Percentiles rank a stretch among this genome's conserved stretches.
phyloP scores from a whole-genome alignment of 2,329 filamentous ascomycete species.

The Alternaria ventricosa region DNA sequence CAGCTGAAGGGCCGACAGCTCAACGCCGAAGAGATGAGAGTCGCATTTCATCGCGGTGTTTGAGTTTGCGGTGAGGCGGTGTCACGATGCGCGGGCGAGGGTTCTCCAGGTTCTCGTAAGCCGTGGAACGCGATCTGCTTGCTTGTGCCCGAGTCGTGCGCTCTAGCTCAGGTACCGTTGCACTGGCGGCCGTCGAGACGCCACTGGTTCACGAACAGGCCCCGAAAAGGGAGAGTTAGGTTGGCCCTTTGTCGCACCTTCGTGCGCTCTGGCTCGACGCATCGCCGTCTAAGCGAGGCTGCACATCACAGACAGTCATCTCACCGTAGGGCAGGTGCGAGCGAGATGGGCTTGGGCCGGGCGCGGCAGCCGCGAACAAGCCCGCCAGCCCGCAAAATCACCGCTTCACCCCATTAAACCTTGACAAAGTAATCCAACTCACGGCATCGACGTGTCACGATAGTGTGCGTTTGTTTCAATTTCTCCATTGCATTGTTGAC shows the following conservation, averaged over 20 bases:
- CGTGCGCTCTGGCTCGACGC: not conserved
- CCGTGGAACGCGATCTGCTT: constrained; percentile 2
- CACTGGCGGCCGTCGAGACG: not conserved
- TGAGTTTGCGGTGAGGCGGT: not conserved
- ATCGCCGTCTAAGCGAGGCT: not conserved
- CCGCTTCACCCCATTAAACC: not conserved
- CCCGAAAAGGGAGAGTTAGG: constrained; percentile 1
- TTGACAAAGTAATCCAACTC: not conserved
- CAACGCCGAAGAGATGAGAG: not conserved
- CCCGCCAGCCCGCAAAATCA: constrained; percentile 5
- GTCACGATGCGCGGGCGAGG: constrained; percentile 1
- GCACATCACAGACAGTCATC: not conserved
- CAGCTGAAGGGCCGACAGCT: not conserved
- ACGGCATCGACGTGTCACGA: constrained; percentile 1
- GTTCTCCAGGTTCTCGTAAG: not conserved
- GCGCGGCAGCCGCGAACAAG: constrained; percentile 1
- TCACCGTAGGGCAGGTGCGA: not conserved
- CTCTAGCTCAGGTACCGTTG: constrained; percentile 5
- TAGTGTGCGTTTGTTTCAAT: constrained; percentile 3
- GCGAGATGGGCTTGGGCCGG: not conserved
- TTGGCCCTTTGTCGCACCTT: not conserved
- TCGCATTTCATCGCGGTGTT: not conserved
- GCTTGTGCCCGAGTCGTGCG: not conserved
- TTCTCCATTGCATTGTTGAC: not conserved
- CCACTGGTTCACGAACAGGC: not conserved